These are phyloP conservation scores for Arthrocladium fulminans DNA, from an alignment of 2,329 filamentous ascomycete genomes.

Conservation along the genomic window DNA sequence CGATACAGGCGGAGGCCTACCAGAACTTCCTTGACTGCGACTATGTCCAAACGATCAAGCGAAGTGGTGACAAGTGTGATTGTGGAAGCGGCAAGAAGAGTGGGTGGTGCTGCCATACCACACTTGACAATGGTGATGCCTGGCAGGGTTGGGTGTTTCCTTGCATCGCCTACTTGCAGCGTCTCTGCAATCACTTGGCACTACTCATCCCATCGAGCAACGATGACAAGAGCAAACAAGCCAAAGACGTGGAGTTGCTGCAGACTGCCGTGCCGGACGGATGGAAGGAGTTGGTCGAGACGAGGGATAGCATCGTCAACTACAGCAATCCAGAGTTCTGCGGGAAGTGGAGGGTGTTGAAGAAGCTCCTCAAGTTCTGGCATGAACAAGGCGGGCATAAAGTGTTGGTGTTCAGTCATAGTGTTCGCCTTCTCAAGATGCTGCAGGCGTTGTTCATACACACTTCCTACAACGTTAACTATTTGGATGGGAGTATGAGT, in stretches of 20 bases:
- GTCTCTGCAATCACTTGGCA: slow-evolving; percentile 86
- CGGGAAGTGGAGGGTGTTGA: slow-evolving; percentile 91
- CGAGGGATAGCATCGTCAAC: slow-evolving; percentile 68
- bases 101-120: slow-evolving; percentile 70
- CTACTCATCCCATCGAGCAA: slow-evolving; percentile 63
- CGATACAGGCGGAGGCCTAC: slow-evolving; percentile 73
- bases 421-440: slow-evolving; percentile 74
- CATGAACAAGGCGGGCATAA: slow-evolving; percentile 74
- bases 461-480: slow-evolving; percentile 84
- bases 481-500: slow-evolving; percentile 74
- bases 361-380: slow-evolving; percentile 82
- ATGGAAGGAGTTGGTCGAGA: slow-evolving; percentile 65
- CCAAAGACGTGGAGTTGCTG: slow-evolving; percentile 66
- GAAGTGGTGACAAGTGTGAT: slow-evolving; percentile 57
- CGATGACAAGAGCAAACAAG: slow-evolving; percentile 62
- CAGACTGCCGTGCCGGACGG: slow-evolving; percentile 63
- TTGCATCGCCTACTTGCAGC: slow-evolving; percentile 70
- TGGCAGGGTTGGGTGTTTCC: slow-evolving; percentile 81
- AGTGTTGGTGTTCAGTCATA: slow-evolving; percentile 90
- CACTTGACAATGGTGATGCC: slow-evolving; percentile 48
- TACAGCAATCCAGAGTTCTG: slow-evolving; percentile 85
- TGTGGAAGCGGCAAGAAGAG: slow-evolving; percentile 61
- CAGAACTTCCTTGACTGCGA: slow-evolving; percentile 68
- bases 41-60: slow-evolving; percentile 59
- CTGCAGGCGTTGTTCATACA: slow-evolving; percentile 76